Evolutionary conservation across 2,329 filamentous ascomycete genomes (phyloP).

Genomic region (Sarocladium brachiariae): DNA sequence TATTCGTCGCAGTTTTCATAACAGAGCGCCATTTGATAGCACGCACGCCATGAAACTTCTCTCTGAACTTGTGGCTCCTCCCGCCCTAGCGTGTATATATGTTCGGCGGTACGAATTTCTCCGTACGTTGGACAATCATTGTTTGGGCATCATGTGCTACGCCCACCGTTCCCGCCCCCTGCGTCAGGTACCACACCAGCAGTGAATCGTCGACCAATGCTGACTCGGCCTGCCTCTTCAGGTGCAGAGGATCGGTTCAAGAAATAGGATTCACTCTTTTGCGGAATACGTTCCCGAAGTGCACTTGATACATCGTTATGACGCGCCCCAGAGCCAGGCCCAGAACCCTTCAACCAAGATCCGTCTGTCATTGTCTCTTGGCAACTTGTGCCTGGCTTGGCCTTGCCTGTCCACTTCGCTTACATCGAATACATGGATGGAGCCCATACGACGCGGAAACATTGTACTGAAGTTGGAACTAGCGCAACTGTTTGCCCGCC

Average conservation of each 20-base stretch:
- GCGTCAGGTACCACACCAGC: background rate
- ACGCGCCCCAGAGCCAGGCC: background rate
- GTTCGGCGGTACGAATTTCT: background rate
- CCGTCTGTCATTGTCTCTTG: background rate
- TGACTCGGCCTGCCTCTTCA: background rate
- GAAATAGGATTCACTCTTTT: background rate
- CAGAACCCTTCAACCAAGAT: constrained; percentile 5
- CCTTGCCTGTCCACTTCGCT: background rate
- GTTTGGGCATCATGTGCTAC: background rate
- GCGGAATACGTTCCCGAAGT: background rate
- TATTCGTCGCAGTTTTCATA: too few species aligned
- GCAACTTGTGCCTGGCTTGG: background rate
- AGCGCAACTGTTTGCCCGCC: background rate
- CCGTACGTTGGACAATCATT: background rate
- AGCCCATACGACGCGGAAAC: background rate
- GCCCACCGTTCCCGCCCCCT: background rate
- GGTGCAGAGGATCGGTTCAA: background rate
- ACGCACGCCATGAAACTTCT: too few species aligned
- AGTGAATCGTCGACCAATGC: background rate
- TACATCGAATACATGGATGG: background rate
- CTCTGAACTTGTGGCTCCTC: background rate
- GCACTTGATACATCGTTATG: background rate
- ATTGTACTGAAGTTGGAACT: background rate
- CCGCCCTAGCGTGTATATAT: background rate
- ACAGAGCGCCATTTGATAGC: too few species aligned